phyloP scores from a whole-genome alignment of 2,329 filamentous ascomycete species.

The Neopestalotiopsis sp. region DNA sequence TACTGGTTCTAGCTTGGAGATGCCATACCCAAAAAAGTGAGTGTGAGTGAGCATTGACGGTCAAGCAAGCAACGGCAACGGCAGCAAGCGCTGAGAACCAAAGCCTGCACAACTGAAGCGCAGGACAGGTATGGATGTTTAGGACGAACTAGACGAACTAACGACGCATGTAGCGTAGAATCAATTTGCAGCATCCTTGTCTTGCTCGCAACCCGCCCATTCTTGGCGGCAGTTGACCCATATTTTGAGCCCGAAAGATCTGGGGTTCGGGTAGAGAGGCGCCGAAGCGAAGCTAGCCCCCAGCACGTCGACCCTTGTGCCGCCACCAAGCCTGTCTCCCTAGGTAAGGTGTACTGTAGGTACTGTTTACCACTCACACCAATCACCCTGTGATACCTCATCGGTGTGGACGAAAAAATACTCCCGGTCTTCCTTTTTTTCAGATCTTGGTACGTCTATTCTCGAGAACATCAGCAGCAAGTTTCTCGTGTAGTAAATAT shows the following conservation, averaged over 20 bases:
- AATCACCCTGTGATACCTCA: not conserved
- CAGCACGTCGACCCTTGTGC: not conserved
- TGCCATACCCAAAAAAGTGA: not conserved
- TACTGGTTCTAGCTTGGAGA: not conserved
- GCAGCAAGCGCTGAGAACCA: slow-evolving; percentile 2
- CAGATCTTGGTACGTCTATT: no score
- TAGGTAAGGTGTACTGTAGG: not conserved
- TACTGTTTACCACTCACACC: not conserved
- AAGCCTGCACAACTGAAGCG: not conserved
- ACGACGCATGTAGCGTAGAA: not conserved
- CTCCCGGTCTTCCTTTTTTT: no score
- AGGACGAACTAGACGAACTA: not conserved
- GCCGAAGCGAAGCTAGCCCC: slow-evolving; percentile 10
- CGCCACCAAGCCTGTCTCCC: not conserved
- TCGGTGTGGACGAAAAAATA: not conserved
- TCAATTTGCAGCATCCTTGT: slow-evolving; percentile 5
- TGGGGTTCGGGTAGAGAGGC: slow-evolving; percentile 14
- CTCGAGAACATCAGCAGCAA: no score
- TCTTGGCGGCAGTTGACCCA: slow-evolving; percentile 15
- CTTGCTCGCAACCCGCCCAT: not conserved
- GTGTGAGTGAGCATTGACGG: no score
- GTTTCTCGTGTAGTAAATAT: no score
- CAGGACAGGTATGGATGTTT: not conserved
- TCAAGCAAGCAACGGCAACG: not conserved
- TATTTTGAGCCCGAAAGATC: slow-evolving; percentile 7